phyloP scores from a whole-genome alignment of 331 rosid species.

The Malus hybrid region DNA sequence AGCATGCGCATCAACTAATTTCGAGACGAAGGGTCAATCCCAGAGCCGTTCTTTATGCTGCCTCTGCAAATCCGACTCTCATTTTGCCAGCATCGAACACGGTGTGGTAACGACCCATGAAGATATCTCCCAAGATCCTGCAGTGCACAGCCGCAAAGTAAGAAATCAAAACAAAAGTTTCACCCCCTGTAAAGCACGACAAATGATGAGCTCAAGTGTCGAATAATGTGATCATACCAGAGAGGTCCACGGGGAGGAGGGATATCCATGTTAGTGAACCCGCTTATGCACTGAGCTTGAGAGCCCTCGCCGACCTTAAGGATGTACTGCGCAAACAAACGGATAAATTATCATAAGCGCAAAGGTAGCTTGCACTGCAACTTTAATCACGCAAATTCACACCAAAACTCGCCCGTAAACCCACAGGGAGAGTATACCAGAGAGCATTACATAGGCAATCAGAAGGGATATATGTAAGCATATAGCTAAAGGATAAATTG shows the following conservation, averaged over 20 bases:
- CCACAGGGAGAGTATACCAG: not conserved
- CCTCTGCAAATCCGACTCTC: conserved; percentile 83
- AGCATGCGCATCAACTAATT: not conserved
- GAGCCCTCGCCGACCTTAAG: conserved; percentile 66
- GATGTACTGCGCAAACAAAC: conserved; percentile 57
- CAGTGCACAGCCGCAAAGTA: conserved; percentile 7
- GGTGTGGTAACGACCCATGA: conserved; percentile 92
- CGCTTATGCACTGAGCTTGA: conserved; percentile 79
- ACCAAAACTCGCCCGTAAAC: not conserved
- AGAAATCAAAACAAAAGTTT: conserved; percentile 15
- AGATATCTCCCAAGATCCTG: conserved; percentile 91
- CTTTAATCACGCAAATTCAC: not conserved
- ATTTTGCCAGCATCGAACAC: conserved; percentile 66
- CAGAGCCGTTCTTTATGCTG: conserved; percentile 39
- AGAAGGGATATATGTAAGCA: not conserved
- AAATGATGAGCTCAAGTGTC: not conserved
- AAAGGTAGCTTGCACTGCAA: not conserved
- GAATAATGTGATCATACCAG: conserved; percentile 39
- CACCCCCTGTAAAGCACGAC: not conserved
- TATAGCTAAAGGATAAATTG: not conserved
- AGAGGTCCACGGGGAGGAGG: conserved; percentile 97
- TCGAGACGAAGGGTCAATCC: not conserved
- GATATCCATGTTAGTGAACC: conserved; percentile 66
- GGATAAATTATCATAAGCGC: not conserved
- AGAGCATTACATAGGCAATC: not conserved